Evolutionary conservation across 1,284 basidiomycete species (phyloP), one percentile per base, ranked within the genome.

Genomic region (Melampsora americana): DNA sequence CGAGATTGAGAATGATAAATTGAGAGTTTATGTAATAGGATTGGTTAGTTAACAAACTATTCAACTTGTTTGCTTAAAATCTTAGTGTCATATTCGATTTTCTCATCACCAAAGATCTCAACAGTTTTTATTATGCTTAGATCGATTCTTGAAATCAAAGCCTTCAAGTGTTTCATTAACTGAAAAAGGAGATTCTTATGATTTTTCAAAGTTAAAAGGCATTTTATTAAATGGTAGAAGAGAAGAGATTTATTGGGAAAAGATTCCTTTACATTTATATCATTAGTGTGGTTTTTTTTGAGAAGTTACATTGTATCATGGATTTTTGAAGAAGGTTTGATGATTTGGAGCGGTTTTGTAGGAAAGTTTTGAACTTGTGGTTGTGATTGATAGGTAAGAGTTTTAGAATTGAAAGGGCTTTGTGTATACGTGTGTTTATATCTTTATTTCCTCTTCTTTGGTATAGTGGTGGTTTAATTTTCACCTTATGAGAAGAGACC

Each of bases 211-310:
- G 28, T 28, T 56, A 9, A 56, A 56, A 56, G 53, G 53, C n/a
- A 26, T 16, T 23, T 14, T 56, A 23, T 23, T 56, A 9, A 28
- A 16, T 23, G 53, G 53, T 56, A 56, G 53, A 56, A n/a, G 53
- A 9, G 53, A 56, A 56, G 53, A 56, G 23, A 56, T 56, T 56
- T 56, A 56, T 56, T 56, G 53, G 53, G 23, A 56, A 56, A 56
- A 56, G 28, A 56, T 56, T 56, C 53, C 53, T 26, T 56, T 56
- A 56, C 20, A 56, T 26, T 20, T 56, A 2, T 28, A 56, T 26
- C 14, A 56, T 16, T 44, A 44, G 16, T n/a, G n/a, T n/a, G 42
- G 11, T 11, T 16, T 44, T 42, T 44, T 12, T 44, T 44, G 11
- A 16, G 16, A 14, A 14, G 12, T 44, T 44, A 14, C 42, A 14